Evolutionary conservation across 2,329 filamentous ascomycete species (phyloP).

Genomic region (Aspergillus bombycis): DNA sequence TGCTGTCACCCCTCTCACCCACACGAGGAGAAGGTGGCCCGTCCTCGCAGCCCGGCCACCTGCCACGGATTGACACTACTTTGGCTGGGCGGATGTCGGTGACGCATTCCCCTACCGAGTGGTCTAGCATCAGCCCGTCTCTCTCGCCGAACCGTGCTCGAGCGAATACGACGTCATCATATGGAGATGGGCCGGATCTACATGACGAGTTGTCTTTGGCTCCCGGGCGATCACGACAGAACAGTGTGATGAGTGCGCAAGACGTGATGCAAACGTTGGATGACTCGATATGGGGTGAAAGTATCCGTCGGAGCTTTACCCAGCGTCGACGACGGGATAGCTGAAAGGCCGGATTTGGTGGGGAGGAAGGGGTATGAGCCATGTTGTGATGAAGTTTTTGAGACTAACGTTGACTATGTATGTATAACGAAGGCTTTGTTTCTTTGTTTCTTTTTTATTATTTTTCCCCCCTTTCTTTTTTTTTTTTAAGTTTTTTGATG

Average conservation of each 20-base stretch:
- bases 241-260: conserved; percentile 71
- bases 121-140: conserved; percentile 57
- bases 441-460: conserved; percentile 8
- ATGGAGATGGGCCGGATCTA: conserved; percentile 29
- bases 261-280: conserved; percentile 84
- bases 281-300: conserved; percentile 90
- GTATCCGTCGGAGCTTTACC: conserved; percentile 85
- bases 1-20: conserved; percentile 38
- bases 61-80: conserved; percentile 53
- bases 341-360: conserved; percentile 12
- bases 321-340: conserved; percentile 51
- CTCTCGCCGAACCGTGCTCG: conserved; percentile 36
- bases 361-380: conserved; percentile 11
- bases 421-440: conserved; percentile 9
- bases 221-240: conserved; percentile 59
- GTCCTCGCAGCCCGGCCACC: conserved; percentile 31
- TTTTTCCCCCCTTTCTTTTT: conserved; percentile 12
- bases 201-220: conserved; percentile 18
- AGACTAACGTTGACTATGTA: conserved; percentile 8
- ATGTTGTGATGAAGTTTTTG: conserved; percentile 18
- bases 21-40: conserved; percentile 34
- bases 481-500: conserved; percentile 6
- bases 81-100: conserved; percentile 42
- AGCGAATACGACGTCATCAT: conserved; percentile 31
- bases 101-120: conserved; percentile 45